Conservation (phyloP, 2,329 filamentous ascomycete genomes). For the Penicillium paneum region DNA sequence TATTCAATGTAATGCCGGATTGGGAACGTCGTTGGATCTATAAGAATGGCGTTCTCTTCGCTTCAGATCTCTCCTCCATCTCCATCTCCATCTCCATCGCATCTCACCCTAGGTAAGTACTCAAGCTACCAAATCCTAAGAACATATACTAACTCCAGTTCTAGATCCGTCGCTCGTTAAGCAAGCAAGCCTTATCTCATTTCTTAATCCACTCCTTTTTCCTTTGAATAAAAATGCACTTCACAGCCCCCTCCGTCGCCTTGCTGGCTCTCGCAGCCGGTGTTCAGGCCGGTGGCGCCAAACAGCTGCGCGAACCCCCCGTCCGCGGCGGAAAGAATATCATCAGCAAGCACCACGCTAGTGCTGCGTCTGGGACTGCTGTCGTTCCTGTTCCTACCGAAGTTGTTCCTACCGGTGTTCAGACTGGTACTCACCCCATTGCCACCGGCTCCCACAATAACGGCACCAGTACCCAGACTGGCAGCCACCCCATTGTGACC, state of each 20-base stretch:
- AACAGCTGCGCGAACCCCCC: constrained; percentile 16
- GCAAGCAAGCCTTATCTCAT: constrained; percentile 13
- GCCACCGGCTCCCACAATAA: constrained; percentile 13
- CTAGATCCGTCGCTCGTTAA: constrained; percentile 23
- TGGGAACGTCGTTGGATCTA: constrained; percentile 17
- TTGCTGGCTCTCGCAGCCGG: constrained; percentile 20
- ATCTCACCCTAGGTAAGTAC: constrained; percentile 11
- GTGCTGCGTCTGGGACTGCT: neutral
- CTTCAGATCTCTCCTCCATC: neutral
- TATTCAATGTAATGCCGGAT: constrained; percentile 15
- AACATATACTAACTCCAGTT: constrained; percentile 2
- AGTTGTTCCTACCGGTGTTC: neutral
- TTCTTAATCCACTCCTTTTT: constrained; percentile 19
- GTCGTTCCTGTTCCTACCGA: too few species aligned
- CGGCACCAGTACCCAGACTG: constrained; percentile 3
- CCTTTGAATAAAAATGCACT: constrained; percentile 27
- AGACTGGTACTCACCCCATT: constrained; percentile 19
- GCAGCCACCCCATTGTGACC: constrained; percentile 7
- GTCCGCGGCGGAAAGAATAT: constrained; percentile 9
- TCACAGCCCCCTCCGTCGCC: constrained; percentile 24
- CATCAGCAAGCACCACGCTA: neutral
- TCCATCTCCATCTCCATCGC: constrained; percentile 3
- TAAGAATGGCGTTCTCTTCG: constrained; percentile 16
- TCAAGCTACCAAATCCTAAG: neutral
- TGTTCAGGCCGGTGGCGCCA: constrained; percentile 7